Evolutionary conservation across 331 rosid species (phyloP), one percentile per base, ranked within the genome.

Genomic region (Phaseolus coccineus): DNA sequence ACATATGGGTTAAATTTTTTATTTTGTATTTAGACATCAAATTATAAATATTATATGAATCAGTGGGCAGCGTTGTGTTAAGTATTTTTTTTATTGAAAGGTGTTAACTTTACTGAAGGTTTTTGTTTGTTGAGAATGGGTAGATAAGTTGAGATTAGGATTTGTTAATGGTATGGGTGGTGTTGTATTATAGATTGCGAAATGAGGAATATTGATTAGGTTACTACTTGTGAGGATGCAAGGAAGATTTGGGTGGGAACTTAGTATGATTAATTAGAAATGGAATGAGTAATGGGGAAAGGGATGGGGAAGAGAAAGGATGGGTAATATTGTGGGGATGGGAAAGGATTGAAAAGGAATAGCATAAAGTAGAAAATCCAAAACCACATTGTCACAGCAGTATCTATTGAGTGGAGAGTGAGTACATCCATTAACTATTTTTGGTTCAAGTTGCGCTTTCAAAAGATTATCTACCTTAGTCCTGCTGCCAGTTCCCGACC

Each of bases 341-440:
- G 14, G 52, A 71, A 72, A 72, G 74, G 57, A 77, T 31, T 13
- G 75, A 73, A 58, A 59, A 59, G 72, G 79, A 42, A 68, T 24
- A 37, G 47, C 39, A 77, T 46, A 78, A 78, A 68, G 75, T 33
- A 28, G 65, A 58, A 69, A 85, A 61, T 81, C 47, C 68, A 52
- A 85, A 74, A n/a, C 72, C 40, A 62, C 63, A 24, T 73, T 47
- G 75, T 62, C 69, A 68, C 66, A 30, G 73, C 30, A 33, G 61
- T 71, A 65, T 73, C 80, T 61, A 73, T 46, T 51, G 13, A 81
- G 83, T 73, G 85, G 78, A 70, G 69, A 28, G 69, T 71, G 87
- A 71, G 80, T 72, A 39, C 59, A 72, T 56, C 82, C 80, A 84
- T 80, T 25, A 80, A 14, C 67, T 64, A 58, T 80, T 80, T 78